phyloP scores from a whole-genome alignment of 2,329 filamentous ascomycete genomes.

The Trichoderma atrobrunneum region DNA sequence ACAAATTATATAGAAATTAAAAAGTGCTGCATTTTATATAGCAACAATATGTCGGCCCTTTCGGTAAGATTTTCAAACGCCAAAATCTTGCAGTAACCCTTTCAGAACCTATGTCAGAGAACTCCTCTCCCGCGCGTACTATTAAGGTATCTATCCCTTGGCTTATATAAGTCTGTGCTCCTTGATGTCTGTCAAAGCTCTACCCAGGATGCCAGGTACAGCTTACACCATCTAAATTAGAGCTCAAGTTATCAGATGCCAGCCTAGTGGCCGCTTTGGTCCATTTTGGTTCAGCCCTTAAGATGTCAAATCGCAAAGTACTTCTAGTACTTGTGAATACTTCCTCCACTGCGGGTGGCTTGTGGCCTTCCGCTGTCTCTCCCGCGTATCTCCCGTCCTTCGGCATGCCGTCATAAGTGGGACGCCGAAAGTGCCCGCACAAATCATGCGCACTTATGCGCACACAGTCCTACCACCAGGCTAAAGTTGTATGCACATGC shows the following conservation, averaged over 20 bases:
- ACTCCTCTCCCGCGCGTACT: not conserved
- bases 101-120: no score
- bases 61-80: no score
- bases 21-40: no score
- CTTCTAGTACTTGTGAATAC: not conserved
- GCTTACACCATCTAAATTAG: not conserved
- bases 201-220: no score
- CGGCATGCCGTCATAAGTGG: constrained; percentile 15
- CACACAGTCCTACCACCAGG: not conserved
- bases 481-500: not conserved
- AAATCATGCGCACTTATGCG: constrained; percentile 7
- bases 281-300: not conserved
- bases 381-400: not conserved
- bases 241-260: not conserved
- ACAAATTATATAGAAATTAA: no score
- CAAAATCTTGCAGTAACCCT: no score
- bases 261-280: not conserved
- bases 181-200: no score
- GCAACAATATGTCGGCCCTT: no score
- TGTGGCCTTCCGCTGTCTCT: not conserved
- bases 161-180: no score
- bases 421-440: constrained; percentile 13
- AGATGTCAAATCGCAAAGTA: not conserved
- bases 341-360: not conserved
- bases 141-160: no score